Conservation (phyloP, 495 filamentous ascomycete species). For the Recurvomyces mirabilis region DNA sequence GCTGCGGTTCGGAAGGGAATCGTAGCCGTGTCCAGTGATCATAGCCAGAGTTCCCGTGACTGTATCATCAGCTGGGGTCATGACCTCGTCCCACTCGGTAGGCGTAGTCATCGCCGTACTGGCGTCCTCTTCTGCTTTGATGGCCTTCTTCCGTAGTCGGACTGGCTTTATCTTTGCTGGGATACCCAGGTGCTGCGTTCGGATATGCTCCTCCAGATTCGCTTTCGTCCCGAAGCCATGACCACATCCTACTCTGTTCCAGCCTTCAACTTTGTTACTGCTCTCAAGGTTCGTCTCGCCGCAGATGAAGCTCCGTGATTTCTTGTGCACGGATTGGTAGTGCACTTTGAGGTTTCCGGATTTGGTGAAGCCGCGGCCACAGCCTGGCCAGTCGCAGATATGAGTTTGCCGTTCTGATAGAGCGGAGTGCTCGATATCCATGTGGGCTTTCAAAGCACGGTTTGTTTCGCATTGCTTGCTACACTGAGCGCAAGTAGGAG, state of each 20-base stretch:
- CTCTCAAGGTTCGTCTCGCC: constrained; percentile 49
- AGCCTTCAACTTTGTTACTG: constrained; percentile 42
- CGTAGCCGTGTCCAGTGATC: constrained; percentile 53
- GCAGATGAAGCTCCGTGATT: constrained; percentile 57
- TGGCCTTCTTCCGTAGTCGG: constrained; percentile 23
- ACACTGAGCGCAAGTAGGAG: constrained; percentile 65
- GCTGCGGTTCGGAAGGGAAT: constrained; percentile 37
- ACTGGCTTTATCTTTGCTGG: constrained; percentile 28
- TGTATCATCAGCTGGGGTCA: constrained; percentile 20
- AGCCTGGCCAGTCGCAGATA: constrained; percentile 52
- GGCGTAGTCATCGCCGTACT: background rate
- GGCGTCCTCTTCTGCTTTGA: constrained; percentile 23
- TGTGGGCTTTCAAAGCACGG: constrained; percentile 46
- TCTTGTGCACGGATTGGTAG: constrained; percentile 61
- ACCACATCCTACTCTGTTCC: constrained; percentile 60
- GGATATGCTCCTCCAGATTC: constrained; percentile 71
- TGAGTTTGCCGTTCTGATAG: constrained; percentile 37
- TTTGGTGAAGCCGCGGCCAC: constrained; percentile 62
- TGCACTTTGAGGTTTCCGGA: constrained; percentile 71
- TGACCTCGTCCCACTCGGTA: background rate
- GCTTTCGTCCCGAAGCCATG: constrained; percentile 55
- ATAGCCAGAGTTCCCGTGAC: constrained; percentile 23
- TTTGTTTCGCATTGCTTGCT: constrained; percentile 48
- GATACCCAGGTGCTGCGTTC: constrained; percentile 59
- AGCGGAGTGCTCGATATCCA: constrained; percentile 25